Conservation (phyloP, 495 filamentous ascomycete genomes). For the Penicillium steckii region DNA sequence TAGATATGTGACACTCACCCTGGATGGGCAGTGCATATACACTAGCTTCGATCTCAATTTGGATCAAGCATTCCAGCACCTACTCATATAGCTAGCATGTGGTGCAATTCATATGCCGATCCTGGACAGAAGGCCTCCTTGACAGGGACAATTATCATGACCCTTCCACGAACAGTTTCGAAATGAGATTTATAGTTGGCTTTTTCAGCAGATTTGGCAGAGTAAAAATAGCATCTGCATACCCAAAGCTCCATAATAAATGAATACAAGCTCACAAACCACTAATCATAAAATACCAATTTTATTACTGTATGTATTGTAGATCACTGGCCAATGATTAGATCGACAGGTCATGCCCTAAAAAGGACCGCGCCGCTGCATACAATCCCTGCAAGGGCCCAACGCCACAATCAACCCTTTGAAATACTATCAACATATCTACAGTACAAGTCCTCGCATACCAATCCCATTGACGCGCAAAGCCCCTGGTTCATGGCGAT, state of each 20-base stretch:
- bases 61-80: constrained; percentile 12
- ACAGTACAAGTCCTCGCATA: background rate
- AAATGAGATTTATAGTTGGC: background rate
- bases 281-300: no score
- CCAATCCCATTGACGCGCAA: constrained; percentile 6
- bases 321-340: background rate
- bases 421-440: background rate
- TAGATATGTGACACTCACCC: background rate
- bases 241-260: background rate
- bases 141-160: background rate
- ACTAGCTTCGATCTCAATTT: background rate
- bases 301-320: no score
- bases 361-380: background rate
- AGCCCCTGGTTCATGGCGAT: background rate
- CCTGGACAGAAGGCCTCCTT: constrained; percentile 2
- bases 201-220: no score
- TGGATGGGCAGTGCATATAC: background rate
- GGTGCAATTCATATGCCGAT: constrained; percentile 3
- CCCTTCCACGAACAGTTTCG: background rate
- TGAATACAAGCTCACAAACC: background rate
- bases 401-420: background rate
- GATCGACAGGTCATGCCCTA: background rate
- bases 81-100: no score
- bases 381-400: constrained; percentile 8
- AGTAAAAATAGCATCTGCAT: no score